Evolutionary conservation across 352 stramenopile species (phyloP).

Genomic region (Phytophthora palmivora): DNA sequence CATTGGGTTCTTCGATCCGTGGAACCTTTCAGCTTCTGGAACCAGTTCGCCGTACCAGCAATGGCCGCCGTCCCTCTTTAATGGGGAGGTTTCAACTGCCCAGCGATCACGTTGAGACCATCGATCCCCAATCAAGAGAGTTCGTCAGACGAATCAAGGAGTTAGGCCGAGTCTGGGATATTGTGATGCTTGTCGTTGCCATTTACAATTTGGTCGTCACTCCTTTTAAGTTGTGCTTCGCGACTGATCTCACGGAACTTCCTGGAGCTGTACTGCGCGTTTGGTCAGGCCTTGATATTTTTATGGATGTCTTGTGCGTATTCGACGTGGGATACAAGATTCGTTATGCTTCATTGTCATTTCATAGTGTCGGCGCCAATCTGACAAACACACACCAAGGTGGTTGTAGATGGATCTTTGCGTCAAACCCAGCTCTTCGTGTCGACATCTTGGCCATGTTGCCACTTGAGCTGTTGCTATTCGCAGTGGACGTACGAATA

Average conservation of each 20-base stretch:
- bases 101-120: conserved; percentile 18
- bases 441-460: conserved; percentile 54
- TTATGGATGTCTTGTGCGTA: conserved; percentile 57
- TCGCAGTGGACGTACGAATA: conserved; percentile 21
- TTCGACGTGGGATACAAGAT: conserved; percentile 56
- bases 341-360: conserved; percentile 38
- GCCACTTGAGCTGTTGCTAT: conserved; percentile 56
- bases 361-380: conserved; percentile 24
- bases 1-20: conserved; percentile 7
- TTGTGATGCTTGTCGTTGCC: conserved; percentile 50
- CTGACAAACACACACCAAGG: conserved; percentile 8
- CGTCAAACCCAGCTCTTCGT: conserved; percentile 44
- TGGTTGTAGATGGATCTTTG: conserved; percentile 19
- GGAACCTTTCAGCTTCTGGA: conserved; percentile 22
- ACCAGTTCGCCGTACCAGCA: conserved; percentile 10
- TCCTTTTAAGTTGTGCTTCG: conserved; percentile 72
- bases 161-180: conserved; percentile 57
- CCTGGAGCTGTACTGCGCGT: conserved; percentile 17
- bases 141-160: conserved; percentile 54
- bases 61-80: conserved; percentile 7
- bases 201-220: conserved; percentile 52
- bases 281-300: conserved; percentile 62
- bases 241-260: conserved; percentile 48
- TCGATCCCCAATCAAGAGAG: conserved; percentile 32
- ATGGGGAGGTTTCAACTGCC: conserved; percentile 19